Evolutionary conservation across 1,284 basidiomycete genomes (phyloP), one percentile per base, ranked within the genome.

Genomic region (Cutaneotrichosporon cavernicola): DNA sequence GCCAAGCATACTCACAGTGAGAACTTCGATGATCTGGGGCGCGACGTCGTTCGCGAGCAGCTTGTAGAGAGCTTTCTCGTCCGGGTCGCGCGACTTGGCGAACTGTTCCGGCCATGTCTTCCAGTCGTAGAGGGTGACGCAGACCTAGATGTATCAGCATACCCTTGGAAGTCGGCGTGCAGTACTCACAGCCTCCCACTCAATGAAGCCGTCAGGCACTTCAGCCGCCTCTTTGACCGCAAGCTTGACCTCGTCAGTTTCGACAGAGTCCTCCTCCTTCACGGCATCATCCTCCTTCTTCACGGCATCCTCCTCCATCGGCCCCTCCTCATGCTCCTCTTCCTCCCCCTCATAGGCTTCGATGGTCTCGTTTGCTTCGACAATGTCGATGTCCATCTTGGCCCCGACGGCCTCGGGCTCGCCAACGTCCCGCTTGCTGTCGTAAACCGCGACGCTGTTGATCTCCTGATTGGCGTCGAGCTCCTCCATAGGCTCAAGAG

Each of bases 61-160:
- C 21, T 75, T 66, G 63, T 84, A 80, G 46, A 86, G 70, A 7
- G 79, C 78, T 69, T 80, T 76, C 71, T 85, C 84, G 70, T 84
- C 82, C 2, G 77, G 75, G 64, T 85, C 78, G 31, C 78, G 76
- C 5, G 83, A 82, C 34, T 74, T 76, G 13, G 79, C 81, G 55
- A 84, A 85, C 59, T 80, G 78, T 21, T 78, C 76, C 1, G 81
- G 78, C 62, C 83, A 83, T 4, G 76, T 76, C 56, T 80, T 71
- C 84, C 84, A 84, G 38, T 83, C 82, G 56, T 78, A 76, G 8
- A 82, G 73, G 0, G 80, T 82, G n/a, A 83, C 77, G 68, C 82
- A 84, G 47, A 85, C 77, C 81, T 83, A 69, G 1, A 18, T 7
- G 38, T 13, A 40, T 63, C 16, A 64, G 52, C 46, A 7, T 1